These are phyloP conservation scores for Hypoxylon perforatum DNA, from an alignment of 495 filamentous ascomycete genomes.

Conservation along the genomic window DNA sequence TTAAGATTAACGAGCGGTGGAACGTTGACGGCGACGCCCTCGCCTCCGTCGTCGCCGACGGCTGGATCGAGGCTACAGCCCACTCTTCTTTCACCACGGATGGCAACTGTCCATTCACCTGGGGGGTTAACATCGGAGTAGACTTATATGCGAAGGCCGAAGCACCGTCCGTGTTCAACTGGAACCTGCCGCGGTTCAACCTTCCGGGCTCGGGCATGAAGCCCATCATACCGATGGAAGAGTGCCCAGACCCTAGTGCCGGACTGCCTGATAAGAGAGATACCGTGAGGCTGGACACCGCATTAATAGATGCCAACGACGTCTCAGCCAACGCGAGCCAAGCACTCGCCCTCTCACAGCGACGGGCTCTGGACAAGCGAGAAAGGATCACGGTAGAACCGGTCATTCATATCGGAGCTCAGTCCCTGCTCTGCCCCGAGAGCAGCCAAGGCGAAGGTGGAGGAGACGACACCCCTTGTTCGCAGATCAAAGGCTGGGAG, in stretches of 20 bases:
- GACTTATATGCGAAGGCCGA: slow-evolving; percentile 30
- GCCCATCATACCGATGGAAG: slow-evolving; percentile 2
- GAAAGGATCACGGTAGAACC: not conserved
- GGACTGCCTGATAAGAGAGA: not conserved
- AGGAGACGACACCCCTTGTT: not conserved
- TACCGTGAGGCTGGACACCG: not conserved
- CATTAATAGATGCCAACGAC: not conserved
- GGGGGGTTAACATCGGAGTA: slow-evolving; percentile 42
- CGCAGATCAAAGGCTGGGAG: not conserved
- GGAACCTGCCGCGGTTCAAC: not conserved
- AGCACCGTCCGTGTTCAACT: slow-evolving; percentile 23
- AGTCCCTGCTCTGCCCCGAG: not conserved
- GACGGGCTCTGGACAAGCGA: not conserved
- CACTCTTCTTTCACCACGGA: slow-evolving; percentile 2
- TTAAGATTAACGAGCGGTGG: slow-evolving; percentile 41
- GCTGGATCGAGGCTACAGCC: slow-evolving; percentile 28
- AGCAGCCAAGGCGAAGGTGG: not conserved
- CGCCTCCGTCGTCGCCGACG: slow-evolving; percentile 40
- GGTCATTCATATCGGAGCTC: not conserved
- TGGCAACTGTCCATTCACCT: slow-evolving; percentile 43
- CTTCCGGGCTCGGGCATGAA: slow-evolving; percentile 12
- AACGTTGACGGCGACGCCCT: slow-evolving; percentile 24
- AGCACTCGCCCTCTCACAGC: not conserved
- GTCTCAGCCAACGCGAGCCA: not conserved
- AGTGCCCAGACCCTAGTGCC: not conserved